phyloP scores from a whole-genome alignment of 1,284 basidiomycete genomes.

The Pseudozyma hubeiensis region DNA sequence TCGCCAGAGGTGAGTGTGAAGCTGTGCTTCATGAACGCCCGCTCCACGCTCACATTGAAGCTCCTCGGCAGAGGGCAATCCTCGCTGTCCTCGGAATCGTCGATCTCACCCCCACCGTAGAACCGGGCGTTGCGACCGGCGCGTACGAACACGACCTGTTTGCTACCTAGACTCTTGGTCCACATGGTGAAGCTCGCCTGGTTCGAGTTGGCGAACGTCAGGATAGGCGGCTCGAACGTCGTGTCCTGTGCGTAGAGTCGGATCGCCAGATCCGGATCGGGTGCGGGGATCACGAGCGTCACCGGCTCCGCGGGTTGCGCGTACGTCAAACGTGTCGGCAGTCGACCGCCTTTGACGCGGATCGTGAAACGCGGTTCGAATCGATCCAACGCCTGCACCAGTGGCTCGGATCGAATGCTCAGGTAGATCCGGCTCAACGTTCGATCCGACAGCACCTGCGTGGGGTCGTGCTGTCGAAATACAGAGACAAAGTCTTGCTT shows the following conservation, averaged over 20 bases:
- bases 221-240: conserved; percentile 60
- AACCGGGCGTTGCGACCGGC: conserved; percentile 55
- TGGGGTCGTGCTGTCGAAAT: conserved; percentile 57
- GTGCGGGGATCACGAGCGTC: conserved; percentile 54
- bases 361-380: conserved; percentile 49
- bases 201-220: conserved; percentile 52
- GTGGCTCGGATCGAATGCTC: conserved; percentile 50
- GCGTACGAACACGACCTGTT: conserved; percentile 60
- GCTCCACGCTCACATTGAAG: conserved; percentile 52
- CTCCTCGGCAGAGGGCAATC: conserved; percentile 43
- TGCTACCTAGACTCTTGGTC: conserved; percentile 51
- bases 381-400: conserved; percentile 50
- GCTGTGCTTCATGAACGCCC: conserved; percentile 58
- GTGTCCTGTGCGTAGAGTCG: conserved; percentile 60
- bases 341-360: conserved; percentile 37
- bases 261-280: conserved; percentile 62
- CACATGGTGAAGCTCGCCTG: conserved; percentile 60
- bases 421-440: conserved; percentile 62
- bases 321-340: conserved; percentile 53
- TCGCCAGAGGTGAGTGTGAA: conserved; percentile 41
- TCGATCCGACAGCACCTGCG: conserved; percentile 54
- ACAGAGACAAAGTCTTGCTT: conserved; percentile 52
- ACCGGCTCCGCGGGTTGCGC: conserved; percentile 60
- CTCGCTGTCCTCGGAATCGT: conserved; percentile 7
- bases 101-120: conserved; percentile 45